phyloP scores from a whole-genome alignment of 164 flowering plant species.

The Dillenia suffruticosa region DNA sequence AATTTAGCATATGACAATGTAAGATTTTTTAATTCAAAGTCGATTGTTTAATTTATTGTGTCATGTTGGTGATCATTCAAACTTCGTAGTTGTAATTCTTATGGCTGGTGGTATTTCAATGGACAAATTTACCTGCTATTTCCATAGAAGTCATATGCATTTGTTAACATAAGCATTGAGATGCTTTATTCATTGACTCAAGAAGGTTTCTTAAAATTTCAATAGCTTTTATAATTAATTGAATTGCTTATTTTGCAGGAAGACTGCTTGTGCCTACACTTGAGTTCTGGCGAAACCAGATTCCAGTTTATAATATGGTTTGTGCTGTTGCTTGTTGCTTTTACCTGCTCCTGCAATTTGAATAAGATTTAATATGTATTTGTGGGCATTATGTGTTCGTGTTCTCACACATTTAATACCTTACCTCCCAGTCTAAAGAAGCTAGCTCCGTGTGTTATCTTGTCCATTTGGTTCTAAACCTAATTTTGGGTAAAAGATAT shows the following conservation, averaged over 20 bases:
- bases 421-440: neutral
- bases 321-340: conserved; percentile 15
- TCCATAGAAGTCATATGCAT: no score
- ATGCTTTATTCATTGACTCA: no score
- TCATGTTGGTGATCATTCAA: no score
- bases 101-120: no score
- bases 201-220: no score
- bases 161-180: no score
- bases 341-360: neutral
- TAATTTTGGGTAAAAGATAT: neutral
- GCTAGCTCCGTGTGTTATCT: neutral
- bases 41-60: no score
- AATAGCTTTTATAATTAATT: neutral
- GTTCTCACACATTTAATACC: neutral
- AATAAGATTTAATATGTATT: no score
- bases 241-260: conserved; percentile 37
- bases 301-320: conserved; percentile 45
- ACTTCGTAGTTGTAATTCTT: no score
- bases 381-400: neutral
- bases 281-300: conserved; percentile 56
- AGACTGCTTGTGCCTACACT: conserved; percentile 47
- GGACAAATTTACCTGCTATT: no score
- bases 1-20: neutral
- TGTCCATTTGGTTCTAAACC: neutral
- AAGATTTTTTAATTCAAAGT: no score